Evolutionary conservation across 495 filamentous ascomycete genomes (phyloP).

Genomic region (Aspergillus sclerotiicarbonarius): DNA sequence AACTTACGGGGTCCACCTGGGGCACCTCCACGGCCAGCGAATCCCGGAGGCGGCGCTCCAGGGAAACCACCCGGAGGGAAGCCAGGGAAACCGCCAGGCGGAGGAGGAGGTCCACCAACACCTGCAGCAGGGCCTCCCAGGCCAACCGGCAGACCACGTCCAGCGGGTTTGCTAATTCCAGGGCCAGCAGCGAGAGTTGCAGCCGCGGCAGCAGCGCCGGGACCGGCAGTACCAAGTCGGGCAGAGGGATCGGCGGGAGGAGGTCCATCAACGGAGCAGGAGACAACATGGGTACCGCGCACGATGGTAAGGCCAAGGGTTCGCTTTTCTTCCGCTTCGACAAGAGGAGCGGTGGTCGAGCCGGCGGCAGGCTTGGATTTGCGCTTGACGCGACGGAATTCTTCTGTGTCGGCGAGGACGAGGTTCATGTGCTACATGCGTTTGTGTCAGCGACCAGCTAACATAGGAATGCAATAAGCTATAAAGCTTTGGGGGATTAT

Average conservation of each 20-base stretch:
- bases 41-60: slow-evolving; percentile 68
- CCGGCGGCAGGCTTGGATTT: slow-evolving; percentile 72
- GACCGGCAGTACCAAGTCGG: slow-evolving; percentile 74
- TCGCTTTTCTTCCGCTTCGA: slow-evolving; percentile 94
- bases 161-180: slow-evolving; percentile 88
- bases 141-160: slow-evolving; percentile 83
- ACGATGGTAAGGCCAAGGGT: slow-evolving; percentile 93
- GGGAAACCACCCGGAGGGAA: slow-evolving; percentile 67
- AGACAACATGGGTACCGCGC: slow-evolving; percentile 89
- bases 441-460: slow-evolving; percentile 21
- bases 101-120: slow-evolving; percentile 76
- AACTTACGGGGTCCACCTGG: slow-evolving; percentile 62
- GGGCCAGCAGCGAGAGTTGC: slow-evolving; percentile 77
- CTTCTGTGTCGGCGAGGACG: slow-evolving; percentile 97
- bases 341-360: slow-evolving; percentile 57
- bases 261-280: slow-evolving; percentile 91
- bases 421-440: slow-evolving; percentile 90
- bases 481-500: slow-evolving; percentile 5
- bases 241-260: slow-evolving; percentile 94
- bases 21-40: slow-evolving; percentile 70
- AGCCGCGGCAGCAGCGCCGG: slow-evolving; percentile 59
- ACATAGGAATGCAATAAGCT: background rate
- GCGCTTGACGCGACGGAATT: slow-evolving; percentile 92
- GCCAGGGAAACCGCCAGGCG: slow-evolving; percentile 52
- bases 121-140: slow-evolving; percentile 88